phyloP scores from a whole-genome alignment of 805 yeast species.

The Scheffersomyces lignosus region DNA sequence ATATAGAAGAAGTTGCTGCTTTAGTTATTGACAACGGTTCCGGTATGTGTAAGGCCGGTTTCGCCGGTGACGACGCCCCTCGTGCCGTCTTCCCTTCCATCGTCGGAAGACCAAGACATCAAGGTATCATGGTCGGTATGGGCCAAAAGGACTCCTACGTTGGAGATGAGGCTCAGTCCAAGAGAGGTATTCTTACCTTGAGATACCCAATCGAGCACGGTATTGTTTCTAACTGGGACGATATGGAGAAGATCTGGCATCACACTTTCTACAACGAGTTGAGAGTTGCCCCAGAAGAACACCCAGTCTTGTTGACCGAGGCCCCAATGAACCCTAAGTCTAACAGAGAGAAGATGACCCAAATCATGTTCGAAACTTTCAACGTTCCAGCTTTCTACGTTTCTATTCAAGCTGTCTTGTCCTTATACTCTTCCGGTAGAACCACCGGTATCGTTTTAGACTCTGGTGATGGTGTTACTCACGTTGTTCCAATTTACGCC shows the following conservation, averaged over 20 bases:
- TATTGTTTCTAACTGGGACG: conserved; percentile 99
- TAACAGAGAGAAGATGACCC: conserved; percentile 99
- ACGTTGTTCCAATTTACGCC: conserved; percentile 99
- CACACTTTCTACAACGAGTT: conserved; percentile 99
- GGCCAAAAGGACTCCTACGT: conserved; percentile 99
- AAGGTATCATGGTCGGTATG: conserved; percentile 99
- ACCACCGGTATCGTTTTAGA: conserved; percentile 99
- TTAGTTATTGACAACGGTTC: conserved; percentile 99
- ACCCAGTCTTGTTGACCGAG: conserved; percentile 98
- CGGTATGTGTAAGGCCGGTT: conserved; percentile 99
- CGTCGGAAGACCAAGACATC: conserved; percentile 99
- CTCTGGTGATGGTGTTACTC: conserved; percentile 99
- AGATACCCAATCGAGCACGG: conserved; percentile 99
- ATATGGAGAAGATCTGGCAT: conserved; percentile 99
- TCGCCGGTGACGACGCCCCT: conserved; percentile 99
- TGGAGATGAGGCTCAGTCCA: conserved; percentile 99
- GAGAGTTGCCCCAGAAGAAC: conserved; percentile 99
- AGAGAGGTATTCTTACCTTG: conserved; percentile 99
- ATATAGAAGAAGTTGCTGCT: conserved; percentile 49
- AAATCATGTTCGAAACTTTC: conserved; percentile 98
- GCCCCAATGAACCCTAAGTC: conserved; percentile 99
- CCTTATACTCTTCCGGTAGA: conserved; percentile 99
- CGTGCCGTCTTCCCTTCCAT: conserved; percentile 99
- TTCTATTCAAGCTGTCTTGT: conserved; percentile 96
- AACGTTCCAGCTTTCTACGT: conserved; percentile 99